Base-by-base conservation (phyloP, 192 early-diverging fungal genomes). In the Coemansia sp. region DNA sequence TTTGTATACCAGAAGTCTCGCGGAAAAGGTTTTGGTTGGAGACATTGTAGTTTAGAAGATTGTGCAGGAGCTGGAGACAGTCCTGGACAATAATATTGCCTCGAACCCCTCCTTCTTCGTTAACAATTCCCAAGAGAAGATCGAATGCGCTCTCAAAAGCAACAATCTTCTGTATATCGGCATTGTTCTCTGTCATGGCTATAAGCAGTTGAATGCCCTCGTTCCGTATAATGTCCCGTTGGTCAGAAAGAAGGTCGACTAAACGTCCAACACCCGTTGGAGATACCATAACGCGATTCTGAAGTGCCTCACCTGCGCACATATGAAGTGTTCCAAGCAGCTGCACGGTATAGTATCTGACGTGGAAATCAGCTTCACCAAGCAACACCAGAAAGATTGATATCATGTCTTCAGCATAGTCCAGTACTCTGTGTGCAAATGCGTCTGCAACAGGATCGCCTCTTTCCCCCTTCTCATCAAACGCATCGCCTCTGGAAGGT, bases 121-220 rank as follows among this genome's bases (percentile, higher is more conserved):
- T 72, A 64, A 98, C 92, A 56, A 98, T 94, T 3, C 83, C 85
- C 59, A 99, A 80, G 21, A 99, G 80, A 9, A 91, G 85, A 62
- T 99, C 98, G 82, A 99, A 99, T 6, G 95, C 94, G 67, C 94
- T 96, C 64, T 98, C 94, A 82, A 99, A 99, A 13, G 98, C 97
- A 55, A 99, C 93, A 66, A 99, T 94, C 85, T 99, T 98, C 84
- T 99, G 98, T 26, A 99, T 92, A 62, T 98, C 96, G 10, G 94
- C 92, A 77, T 97, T 96, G 47, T 83, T 88, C 58, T 92, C 87
- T n/a, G 96, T 96, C 49, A 99, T 85, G 0, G 92, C 86, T 61
- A 97, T 97, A 70, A 99, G 67, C 32, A 99, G 76, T 66, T 97
- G 78, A 10, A 99, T 83, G 8, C 93, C 93, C 88, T 98, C 96